phyloP scores from a whole-genome alignment of 1,139 yeast genomes.

The Yueomyces sp. region DNA sequence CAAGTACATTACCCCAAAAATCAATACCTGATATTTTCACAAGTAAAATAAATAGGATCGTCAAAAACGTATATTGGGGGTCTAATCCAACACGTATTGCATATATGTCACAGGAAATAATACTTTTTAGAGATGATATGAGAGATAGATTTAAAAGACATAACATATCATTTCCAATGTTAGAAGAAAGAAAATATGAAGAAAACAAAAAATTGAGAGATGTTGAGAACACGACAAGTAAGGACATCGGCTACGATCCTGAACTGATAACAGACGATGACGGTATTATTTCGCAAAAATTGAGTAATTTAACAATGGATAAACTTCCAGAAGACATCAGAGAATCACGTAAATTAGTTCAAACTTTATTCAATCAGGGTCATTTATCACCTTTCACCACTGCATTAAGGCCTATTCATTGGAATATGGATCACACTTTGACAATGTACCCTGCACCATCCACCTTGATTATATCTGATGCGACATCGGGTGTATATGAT shows the following conservation, averaged over 20 bases:
- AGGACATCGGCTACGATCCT: constrained; percentile 1
- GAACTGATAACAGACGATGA: constrained; percentile 1
- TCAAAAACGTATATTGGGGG: constrained; percentile 56
- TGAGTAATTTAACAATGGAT: constrained; percentile 16
- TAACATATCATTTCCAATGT: constrained; percentile 41
- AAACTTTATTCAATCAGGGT: constrained; percentile 78
- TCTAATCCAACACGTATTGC: constrained; percentile 69
- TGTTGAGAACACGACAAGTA: constrained; percentile 2
- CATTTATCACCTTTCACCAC: constrained; percentile 68
- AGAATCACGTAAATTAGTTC: constrained; percentile 65
- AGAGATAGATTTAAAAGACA: constrained; percentile 61
- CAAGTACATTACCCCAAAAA: constrained; percentile 57
- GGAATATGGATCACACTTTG: constrained; percentile 60
- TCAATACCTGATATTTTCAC: constrained; percentile 62
- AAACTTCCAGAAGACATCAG: constrained; percentile 28
- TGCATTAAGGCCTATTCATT: constrained; percentile 47
- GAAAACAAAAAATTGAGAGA: constrained; percentile 9
- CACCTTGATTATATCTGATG: constrained; percentile 52
- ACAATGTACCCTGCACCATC: constrained; percentile 71
- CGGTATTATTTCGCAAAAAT: constrained; percentile 6
- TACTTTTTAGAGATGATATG: constrained; percentile 59
- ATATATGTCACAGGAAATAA: constrained; percentile 76
- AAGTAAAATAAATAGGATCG: constrained; percentile 48
- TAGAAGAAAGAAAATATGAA: constrained; percentile 24
- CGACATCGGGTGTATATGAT: constrained; percentile 58